Evolutionary conservation across 148 eudicot species (phyloP), one percentile per base, ranked within the genome.

Genomic region (Vaccinium macrocarpon): DNA sequence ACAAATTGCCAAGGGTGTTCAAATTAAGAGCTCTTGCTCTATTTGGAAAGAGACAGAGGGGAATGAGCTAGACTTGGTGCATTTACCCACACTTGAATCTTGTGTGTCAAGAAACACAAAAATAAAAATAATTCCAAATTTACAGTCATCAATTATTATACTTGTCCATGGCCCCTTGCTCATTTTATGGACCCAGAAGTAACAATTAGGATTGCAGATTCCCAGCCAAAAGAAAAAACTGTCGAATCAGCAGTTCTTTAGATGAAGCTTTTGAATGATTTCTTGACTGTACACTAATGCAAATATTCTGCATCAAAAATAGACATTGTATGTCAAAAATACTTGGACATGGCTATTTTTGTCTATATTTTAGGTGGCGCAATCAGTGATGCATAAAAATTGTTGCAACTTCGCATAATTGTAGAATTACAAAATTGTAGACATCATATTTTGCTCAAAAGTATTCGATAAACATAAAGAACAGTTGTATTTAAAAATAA

Each of bases 1-100:
- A n/a, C 29, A 76, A 50, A 42, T 42, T 76, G 79, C 79, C 79
- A 76, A 38, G 76, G 76, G 15, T 38, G 23, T 35, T 72, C 46
- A 71, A 71, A 18, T 71, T 32, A 71, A 71, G n/a, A 71, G 48
- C 76, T 71, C 76, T 3, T 71, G 49, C 53, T 75, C 78, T 49
- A 76, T 46, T 46, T 48, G 79, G 79, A 42, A 76, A 38, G 79
- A 19, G 25, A 76, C 11, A 75, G 29, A 10, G 56, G 19, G 79
- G 79, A 46, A 46, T 48, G 29, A 76, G 55, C 15, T 76, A 19
- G 53, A 48, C 55, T 21, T 48, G 1, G 11, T 48, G 56, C 29
- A 76, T 76, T 38, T 38, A 49, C 79, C 51, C 51, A 21, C 23
- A 16, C 48, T 35, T 42, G 16, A 72, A 15, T 72, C 49, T 16